Conservation (phyloP, 352 stramenopile species). For the Pythium rhizo-oryzae region DNA sequence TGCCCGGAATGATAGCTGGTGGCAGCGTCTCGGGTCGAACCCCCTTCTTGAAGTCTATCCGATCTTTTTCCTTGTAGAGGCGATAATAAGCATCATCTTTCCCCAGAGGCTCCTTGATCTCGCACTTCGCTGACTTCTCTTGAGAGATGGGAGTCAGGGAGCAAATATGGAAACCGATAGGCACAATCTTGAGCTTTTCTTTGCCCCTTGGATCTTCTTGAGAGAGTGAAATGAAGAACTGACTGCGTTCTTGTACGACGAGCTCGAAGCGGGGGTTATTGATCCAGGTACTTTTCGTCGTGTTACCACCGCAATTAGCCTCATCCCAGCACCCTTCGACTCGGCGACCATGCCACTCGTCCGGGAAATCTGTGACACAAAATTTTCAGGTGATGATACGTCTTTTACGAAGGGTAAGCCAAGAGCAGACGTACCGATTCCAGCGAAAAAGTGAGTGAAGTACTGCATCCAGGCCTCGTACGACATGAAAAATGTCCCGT, state of each 20-base stretch:
- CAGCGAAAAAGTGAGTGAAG: slow-evolving; percentile 92
- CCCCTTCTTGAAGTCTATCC: slow-evolving; percentile 59
- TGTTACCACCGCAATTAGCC: slow-evolving; percentile 76
- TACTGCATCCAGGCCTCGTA: slow-evolving; percentile 87
- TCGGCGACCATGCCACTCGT: slow-evolving; percentile 82
- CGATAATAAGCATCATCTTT: slow-evolving; percentile 74
- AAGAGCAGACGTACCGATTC: slow-evolving; percentile 59
- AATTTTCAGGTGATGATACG: neutral
- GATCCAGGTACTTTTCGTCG: slow-evolving; percentile 83
- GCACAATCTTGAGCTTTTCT: slow-evolving; percentile 69
- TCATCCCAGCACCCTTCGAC: slow-evolving; percentile 83
- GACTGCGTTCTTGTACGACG: slow-evolving; percentile 55
- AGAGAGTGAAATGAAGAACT: slow-evolving; percentile 75
- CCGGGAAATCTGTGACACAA: slow-evolving; percentile 70
- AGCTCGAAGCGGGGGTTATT: slow-evolving; percentile 89
- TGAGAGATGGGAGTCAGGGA: slow-evolving; percentile 37
- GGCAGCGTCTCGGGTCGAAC: slow-evolving; percentile 51
- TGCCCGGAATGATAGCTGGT: slow-evolving; percentile 77
- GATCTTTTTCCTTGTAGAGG: slow-evolving; percentile 67
- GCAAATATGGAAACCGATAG: slow-evolving; percentile 83
- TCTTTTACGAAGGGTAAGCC: neutral
- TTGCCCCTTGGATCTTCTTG: slow-evolving; percentile 82
- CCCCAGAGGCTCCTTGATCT: slow-evolving; percentile 64
- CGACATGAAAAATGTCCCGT: slow-evolving; percentile 94
- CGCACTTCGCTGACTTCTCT: slow-evolving; percentile 44